A percentile compares a stretch with the other conserved stretches of the same genome.
These are phyloP conservation scores for Suillus brevipes DNA, from an alignment of 768 basidiomycete species.

Conservation along the genomic window DNA sequence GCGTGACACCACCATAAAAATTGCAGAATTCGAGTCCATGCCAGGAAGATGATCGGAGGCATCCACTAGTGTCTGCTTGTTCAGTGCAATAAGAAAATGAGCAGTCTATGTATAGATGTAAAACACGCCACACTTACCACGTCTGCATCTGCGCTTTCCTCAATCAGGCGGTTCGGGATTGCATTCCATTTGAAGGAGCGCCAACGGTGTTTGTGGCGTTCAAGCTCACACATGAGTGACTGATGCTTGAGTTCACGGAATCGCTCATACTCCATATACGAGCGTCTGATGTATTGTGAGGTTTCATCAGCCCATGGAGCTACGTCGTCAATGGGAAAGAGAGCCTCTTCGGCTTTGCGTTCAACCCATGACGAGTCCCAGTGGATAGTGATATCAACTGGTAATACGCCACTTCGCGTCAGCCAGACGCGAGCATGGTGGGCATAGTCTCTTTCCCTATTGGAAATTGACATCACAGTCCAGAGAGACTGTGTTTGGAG, in stretches of 20 bases:
- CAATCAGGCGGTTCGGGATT: neutral
- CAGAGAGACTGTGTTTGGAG: conserved; percentile 59
- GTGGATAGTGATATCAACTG: neutral
- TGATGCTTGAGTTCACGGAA: neutral
- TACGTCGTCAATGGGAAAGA: conserved; percentile 3
- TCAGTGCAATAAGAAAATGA: neutral
- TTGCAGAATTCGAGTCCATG: neutral
- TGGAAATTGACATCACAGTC: conserved; percentile 24
- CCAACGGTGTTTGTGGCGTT: conserved; percentile 5
- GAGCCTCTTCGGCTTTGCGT: neutral
- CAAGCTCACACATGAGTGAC: conserved; percentile 5
- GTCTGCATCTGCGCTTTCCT: neutral
- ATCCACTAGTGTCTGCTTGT: neutral
- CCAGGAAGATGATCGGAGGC: neutral
- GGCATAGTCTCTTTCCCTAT: conserved; percentile 1
- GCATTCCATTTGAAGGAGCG: neutral
- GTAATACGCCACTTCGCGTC: neutral
- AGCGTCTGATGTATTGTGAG: neutral
- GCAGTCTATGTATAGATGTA: neutral
- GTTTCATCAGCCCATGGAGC: conserved; percentile 5
- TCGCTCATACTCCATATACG: conserved; percentile 4
- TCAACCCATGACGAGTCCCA: conserved; percentile 1
- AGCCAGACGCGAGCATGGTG: neutral
- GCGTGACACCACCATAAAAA: neutral
- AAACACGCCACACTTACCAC: neutral